phyloP scores from a whole-genome alignment of 768 basidiomycete species.

The Tremella mesenterica region DNA sequence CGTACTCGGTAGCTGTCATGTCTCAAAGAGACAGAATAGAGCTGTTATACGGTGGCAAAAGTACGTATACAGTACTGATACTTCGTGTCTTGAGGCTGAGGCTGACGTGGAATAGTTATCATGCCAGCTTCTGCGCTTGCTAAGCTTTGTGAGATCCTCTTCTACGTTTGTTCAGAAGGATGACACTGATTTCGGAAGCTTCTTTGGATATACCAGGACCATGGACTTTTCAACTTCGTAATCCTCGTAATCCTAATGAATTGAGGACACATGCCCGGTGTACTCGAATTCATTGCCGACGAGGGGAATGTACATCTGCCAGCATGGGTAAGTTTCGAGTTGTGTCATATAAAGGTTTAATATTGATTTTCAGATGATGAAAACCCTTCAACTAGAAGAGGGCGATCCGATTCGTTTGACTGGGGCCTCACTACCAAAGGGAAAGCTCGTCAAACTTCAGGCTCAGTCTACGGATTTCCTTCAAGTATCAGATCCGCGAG shows the following conservation, averaged over 20 bases:
- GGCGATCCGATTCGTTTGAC: slow-evolving; percentile 92
- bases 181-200: slow-evolving; percentile 43
- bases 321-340: slow-evolving; percentile 58
- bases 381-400: slow-evolving; percentile 80
- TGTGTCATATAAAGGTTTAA: neutral
- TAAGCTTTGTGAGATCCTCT: slow-evolving; percentile 53
- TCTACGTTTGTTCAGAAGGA: neutral
- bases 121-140: slow-evolving; percentile 96
- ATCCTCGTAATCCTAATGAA: slow-evolving; percentile 71
- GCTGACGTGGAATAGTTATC: slow-evolving; percentile 58
- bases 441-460: slow-evolving; percentile 92
- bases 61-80: slow-evolving; percentile 45
- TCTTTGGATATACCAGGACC: slow-evolving; percentile 79
- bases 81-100: slow-evolving; percentile 2
- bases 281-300: slow-evolving; percentile 96
- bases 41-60: slow-evolving; percentile 93
- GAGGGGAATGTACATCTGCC: slow-evolving; percentile 93
- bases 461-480: slow-evolving; percentile 91
- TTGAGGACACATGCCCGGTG: slow-evolving; percentile 85
- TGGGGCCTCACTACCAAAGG: slow-evolving; percentile 78
- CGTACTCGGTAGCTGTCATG: slow-evolving; percentile 91
- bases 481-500: slow-evolving; percentile 94
- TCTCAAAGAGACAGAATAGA: slow-evolving; percentile 78
- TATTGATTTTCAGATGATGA: slow-evolving; percentile 67
- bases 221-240: slow-evolving; percentile 94